Evolutionary conservation across 495 filamentous ascomycete genomes (phyloP), one percentile per base, ranked within the genome.

Genomic region (Trypethelium eluteriae): DNA sequence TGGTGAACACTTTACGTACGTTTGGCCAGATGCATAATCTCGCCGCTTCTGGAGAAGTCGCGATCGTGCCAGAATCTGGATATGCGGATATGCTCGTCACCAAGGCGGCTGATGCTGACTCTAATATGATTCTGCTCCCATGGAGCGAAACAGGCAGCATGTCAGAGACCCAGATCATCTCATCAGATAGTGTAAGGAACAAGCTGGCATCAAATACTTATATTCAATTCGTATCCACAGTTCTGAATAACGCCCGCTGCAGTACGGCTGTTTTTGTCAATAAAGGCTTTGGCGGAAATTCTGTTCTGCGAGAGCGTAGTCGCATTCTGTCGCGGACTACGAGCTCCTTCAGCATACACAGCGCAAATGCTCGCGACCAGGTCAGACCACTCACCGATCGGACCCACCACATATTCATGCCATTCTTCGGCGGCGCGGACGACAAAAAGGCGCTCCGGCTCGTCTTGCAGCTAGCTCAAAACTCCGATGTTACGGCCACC

Each of bases 1-100:
- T 97, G 0, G 85, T 97, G 38, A 96, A 96, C 73, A 89, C 90
- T 10, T 96, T 97, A 81, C 84, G 88, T 32, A 90, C 92, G 0
- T 92, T 98, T 72, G 90, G 91, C 35, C 87, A 88, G 69, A 84
- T 96, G 62, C 86, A 95, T 70, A 88, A 94, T 69, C 82, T 98
- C 2, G 86, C 92, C 0, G 87, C 94, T 44, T 90, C 91, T 63
- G 91, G 90, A 14, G 86, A 86, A 39, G 86, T 96, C 11, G 83
- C 87, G 2, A 83, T 96, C 41, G 84, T 90, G 0, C 91, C 92
- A 0, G 87, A 91, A 64, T 78, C 82, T 38, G 88, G 86, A 0
- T 97, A 89, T 72, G 89, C 92, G 0, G 90, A 93, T 62, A 87
- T 86, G 0, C 78, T 98, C 25, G 81, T 84, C 38, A 79, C 76